A percentile compares a stretch with the other conserved stretches of the same genome.
Conservation (phyloP, 108 stramenopile species). For the Bacterosira constricta region DNA sequence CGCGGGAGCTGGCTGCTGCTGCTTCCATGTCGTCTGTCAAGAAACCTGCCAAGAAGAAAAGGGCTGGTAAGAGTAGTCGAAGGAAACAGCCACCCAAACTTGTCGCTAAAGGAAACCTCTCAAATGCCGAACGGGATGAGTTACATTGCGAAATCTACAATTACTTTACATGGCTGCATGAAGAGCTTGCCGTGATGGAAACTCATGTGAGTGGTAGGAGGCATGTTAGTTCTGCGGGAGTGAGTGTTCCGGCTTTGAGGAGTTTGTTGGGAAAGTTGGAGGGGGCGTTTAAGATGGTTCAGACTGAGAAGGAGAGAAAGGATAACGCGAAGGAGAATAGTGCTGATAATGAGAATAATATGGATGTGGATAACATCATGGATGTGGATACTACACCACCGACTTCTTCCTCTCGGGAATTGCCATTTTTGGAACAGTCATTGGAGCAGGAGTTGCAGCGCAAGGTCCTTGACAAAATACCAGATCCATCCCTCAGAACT, state of each 20-base stretch:
- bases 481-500: not conserved
- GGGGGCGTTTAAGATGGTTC: not conserved
- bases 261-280: constrained; percentile 7
- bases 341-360: too few species aligned
- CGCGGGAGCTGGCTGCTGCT: not conserved
- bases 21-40: not conserved
- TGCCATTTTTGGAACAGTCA: constrained; percentile 5
- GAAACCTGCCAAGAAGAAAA: not conserved
- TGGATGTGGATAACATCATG: too few species aligned
- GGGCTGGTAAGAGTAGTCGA: not conserved
- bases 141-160: not conserved
- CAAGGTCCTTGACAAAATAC: not conserved
- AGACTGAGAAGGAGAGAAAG: not conserved
- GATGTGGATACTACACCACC: too few species aligned
- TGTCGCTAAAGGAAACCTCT: not conserved
- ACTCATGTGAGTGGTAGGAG: not conserved
- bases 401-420: not conserved
- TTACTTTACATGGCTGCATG: constrained; percentile 12
- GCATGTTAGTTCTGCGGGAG: not conserved
- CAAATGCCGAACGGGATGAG: constrained; percentile 9
- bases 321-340: not conserved
- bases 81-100: not conserved
- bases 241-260: not conserved
- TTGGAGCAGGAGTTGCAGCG: not conserved
- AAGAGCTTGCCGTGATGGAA: not conserved